Percentiles rank a stretch among this genome's conserved stretches.
Conservation (phyloP, 176 grass and related monocot species). For the Zizania latifolia region DNA sequence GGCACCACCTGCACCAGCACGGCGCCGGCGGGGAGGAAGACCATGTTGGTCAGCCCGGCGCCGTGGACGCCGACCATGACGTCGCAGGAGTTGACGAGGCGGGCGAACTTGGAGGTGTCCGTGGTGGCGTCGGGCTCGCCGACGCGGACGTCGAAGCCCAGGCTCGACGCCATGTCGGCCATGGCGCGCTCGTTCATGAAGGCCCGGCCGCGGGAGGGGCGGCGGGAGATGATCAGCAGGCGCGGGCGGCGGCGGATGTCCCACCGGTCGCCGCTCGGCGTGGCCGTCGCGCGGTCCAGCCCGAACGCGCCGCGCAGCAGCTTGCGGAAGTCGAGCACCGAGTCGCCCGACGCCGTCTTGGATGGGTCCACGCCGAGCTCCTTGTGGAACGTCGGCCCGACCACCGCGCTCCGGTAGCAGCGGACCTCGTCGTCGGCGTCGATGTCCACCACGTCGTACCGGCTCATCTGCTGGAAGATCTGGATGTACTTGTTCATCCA, state of each 20-base stretch:
- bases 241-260: slow-evolving; percentile 46
- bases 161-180: slow-evolving; percentile 54
- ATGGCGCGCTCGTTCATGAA: slow-evolving; percentile 71
- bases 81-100: slow-evolving; percentile 85
- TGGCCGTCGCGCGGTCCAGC: slow-evolving; percentile 48
- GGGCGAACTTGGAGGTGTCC: slow-evolving; percentile 74
- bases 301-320: slow-evolving; percentile 58
- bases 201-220: slow-evolving; percentile 25
- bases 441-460: slow-evolving; percentile 58
- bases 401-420: slow-evolving; percentile 50
- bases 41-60: slow-evolving; percentile 91
- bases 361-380: slow-evolving; percentile 55
- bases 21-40: slow-evolving; percentile 71
- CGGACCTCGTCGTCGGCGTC: slow-evolving; percentile 52
- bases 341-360: slow-evolving; percentile 9
- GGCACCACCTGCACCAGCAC: slow-evolving; percentile 89
- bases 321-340: slow-evolving; percentile 47
- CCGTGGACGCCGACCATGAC: slow-evolving; percentile 94
- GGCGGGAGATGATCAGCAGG: slow-evolving; percentile 55
- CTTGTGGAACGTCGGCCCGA: slow-evolving; percentile 61
- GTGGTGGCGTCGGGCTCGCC: slow-evolving; percentile 59
- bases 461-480: slow-evolving; percentile 61
- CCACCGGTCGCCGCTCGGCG: slow-evolving; percentile 52
- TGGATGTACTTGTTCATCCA: slow-evolving; percentile 56
- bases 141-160: slow-evolving; percentile 65